phyloP scores from a whole-genome alignment of 2,329 filamentous ascomycete species.

The Sarocladium brachiariae region DNA sequence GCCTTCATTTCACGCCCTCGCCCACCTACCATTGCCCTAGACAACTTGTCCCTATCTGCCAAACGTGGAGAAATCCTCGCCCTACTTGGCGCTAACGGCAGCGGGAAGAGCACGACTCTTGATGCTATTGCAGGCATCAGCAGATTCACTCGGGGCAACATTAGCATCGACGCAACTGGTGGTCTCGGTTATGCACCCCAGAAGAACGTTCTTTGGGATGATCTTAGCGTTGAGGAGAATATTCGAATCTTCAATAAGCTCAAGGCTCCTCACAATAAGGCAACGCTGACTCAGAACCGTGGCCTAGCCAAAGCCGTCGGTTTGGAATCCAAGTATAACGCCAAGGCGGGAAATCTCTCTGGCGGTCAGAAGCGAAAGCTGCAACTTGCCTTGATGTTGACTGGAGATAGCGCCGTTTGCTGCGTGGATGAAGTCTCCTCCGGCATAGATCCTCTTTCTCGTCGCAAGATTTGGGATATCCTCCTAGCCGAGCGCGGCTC shows the following conservation, averaged over 20 bases:
- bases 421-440: slow-evolving; percentile 70
- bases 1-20: slow-evolving; percentile 39
- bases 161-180: slow-evolving; percentile 58
- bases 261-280: slow-evolving; percentile 46
- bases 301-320: slow-evolving; percentile 57
- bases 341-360: slow-evolving; percentile 57
- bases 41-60: slow-evolving; percentile 61
- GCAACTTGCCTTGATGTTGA: slow-evolving; percentile 73
- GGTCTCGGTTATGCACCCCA: slow-evolving; percentile 70
- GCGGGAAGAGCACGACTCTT: slow-evolving; percentile 64
- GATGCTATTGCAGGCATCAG: slow-evolving; percentile 24
- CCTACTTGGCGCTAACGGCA: slow-evolving; percentile 58
- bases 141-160: slow-evolving; percentile 48
- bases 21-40: slow-evolving; percentile 67
- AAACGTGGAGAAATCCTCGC: slow-evolving; percentile 72
- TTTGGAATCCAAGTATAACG: slow-evolving; percentile 54
- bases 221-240: slow-evolving; percentile 65
- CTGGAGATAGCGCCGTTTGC: slow-evolving; percentile 64
- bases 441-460: slow-evolving; percentile 64
- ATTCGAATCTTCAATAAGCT: slow-evolving; percentile 62
- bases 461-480: slow-evolving; percentile 47
- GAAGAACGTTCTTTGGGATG: slow-evolving; percentile 70
- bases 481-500: slow-evolving; percentile 59
- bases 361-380: slow-evolving; percentile 73
- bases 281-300: slow-evolving; percentile 33